phyloP scores from a whole-genome alignment of 768 basidiomycete genomes.

The Guyanaporus albipodus region DNA sequence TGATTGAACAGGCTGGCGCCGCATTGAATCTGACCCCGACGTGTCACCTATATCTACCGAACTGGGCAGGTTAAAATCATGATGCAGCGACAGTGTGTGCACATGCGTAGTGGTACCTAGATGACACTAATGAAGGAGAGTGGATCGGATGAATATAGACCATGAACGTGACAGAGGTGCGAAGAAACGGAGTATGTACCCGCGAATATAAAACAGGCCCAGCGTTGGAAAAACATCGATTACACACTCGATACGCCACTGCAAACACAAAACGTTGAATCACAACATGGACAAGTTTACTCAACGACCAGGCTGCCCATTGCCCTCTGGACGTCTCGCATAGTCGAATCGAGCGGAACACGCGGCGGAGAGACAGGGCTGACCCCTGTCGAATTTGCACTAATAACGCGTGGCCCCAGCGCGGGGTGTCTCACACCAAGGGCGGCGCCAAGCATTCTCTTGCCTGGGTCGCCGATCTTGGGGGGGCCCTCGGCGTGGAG shows the following conservation, averaged over 20 bases:
- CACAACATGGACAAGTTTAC: constrained; percentile 35
- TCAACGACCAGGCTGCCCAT: constrained; percentile 77
- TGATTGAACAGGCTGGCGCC: not conserved
- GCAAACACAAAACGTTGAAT: constrained; percentile 12
- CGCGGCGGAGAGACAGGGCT: constrained; percentile 22
- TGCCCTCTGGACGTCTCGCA: constrained; percentile 68
- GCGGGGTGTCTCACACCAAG: constrained; percentile 80
- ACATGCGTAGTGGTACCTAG: constrained; percentile 24
- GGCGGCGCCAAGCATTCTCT: constrained; percentile 85
- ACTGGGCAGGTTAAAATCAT: not conserved
- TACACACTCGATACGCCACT: constrained; percentile 19
- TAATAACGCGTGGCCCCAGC: constrained; percentile 57
- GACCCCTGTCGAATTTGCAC: constrained; percentile 35
- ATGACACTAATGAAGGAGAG: constrained; percentile 27
- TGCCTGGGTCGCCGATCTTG: constrained; percentile 83
- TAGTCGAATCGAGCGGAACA: constrained; percentile 49
- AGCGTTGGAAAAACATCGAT: constrained; percentile 15
- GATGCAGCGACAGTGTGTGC: constrained; percentile 19
- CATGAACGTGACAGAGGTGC: constrained; percentile 10
- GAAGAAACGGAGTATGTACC: constrained; percentile 7
- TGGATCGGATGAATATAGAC: constrained; percentile 23
- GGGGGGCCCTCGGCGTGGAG: constrained; percentile 54
- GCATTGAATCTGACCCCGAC: not conserved
- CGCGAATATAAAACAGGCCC: constrained; percentile 19
- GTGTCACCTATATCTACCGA: constrained; percentile 1